Conservation (phyloP, 2,329 filamentous ascomycete genomes). For the Geosmithia morbida region DNA sequence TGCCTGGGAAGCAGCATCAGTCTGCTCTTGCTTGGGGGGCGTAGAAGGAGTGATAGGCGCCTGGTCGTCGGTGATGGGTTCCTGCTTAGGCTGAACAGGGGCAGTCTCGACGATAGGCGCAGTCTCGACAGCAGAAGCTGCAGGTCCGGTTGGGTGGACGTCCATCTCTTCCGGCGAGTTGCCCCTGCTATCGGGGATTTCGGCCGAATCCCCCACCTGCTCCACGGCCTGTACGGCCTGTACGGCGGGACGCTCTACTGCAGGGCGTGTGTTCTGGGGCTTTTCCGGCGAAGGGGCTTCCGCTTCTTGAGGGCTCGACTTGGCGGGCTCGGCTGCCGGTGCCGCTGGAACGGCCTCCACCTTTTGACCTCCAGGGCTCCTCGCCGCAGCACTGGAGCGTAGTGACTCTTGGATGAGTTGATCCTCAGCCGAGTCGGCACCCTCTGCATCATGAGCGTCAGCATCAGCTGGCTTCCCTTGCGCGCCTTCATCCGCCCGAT, state of each 20-base stretch:
- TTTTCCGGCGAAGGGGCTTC: not conserved
- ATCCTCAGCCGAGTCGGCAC: slow-evolving; percentile 20
- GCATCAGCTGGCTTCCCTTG: not conserved
- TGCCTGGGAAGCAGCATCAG: slow-evolving; percentile 9
- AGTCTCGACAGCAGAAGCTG: slow-evolving; percentile 9
- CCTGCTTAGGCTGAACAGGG: slow-evolving; percentile 17
- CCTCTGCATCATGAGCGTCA: slow-evolving; percentile 2
- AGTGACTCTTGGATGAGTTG: slow-evolving; percentile 28
- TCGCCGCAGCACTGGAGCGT: slow-evolving; percentile 11
- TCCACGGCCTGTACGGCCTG: not conserved
- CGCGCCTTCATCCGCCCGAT: not conserved
- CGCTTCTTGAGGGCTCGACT: not conserved
- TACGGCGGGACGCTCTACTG: slow-evolving; percentile 1
- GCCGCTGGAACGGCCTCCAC: not conserved
- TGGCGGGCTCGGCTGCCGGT: not conserved
- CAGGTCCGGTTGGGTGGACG: slow-evolving; percentile 7
- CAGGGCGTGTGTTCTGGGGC: not conserved
- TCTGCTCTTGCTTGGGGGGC: not conserved
- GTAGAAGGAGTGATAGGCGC: not conserved
- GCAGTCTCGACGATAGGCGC: slow-evolving; percentile 21
- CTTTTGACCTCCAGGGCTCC: slow-evolving; percentile 4
- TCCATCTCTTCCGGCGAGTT: slow-evolving; percentile 18
- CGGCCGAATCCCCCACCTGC: slow-evolving; percentile 2
- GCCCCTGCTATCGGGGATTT: slow-evolving; percentile 21
- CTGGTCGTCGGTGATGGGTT: slow-evolving; percentile 7